Evolutionary conservation across 2,329 filamentous ascomycete species (phyloP), one percentile per base, ranked within the genome.

Genomic region (Zymoseptoria tritici): DNA sequence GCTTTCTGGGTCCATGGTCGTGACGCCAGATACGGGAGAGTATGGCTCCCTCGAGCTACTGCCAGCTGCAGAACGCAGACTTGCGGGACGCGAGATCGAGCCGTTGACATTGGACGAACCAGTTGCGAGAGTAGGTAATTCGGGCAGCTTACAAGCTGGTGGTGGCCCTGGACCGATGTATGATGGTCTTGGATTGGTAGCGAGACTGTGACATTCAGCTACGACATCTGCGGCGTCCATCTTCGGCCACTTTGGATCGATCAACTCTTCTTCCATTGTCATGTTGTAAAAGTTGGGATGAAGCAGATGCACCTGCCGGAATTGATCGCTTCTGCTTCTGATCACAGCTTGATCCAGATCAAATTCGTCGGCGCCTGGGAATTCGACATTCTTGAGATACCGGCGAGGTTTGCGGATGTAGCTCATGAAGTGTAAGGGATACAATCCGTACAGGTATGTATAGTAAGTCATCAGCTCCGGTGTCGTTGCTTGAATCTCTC

Each of bases 201-300:
- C 87, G n/a, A 91, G 79, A 56, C 83, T 84, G 78, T 91, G 87
- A 65, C 90, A 94, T 65, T 90, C 86, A 2, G 88, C 87, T 1
- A 92, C 87, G 1, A 94, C 85, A 71, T 93, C 90, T 0, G 89
- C 84, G 7, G 89, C 85, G 64, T 92, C 89, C 66, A 86, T 88
- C 66, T 89, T 90, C 68, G 90, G 83, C 87, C 88, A 94, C 56
- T 89, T 84, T 50, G 87, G 86, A 68, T 94, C 89, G 0, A 81
- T 86, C 70, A 91, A 83, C 72, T 94, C 90, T 2, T 90, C 88
- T 63, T 94, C 90, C 54, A 90, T 81, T 0, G 89, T 93, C 52
- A 89, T 80, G 46, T 82, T 87, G 71, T 90, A 92, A 73, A 94
- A 93, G 72, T 92, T 92, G n/a, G 89, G 87, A 71, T 94, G 90